These are phyloP conservation scores for Artemisia tridentata DNA, from an alignment of 129 eudicot species.

Conservation along the genomic window DNA sequence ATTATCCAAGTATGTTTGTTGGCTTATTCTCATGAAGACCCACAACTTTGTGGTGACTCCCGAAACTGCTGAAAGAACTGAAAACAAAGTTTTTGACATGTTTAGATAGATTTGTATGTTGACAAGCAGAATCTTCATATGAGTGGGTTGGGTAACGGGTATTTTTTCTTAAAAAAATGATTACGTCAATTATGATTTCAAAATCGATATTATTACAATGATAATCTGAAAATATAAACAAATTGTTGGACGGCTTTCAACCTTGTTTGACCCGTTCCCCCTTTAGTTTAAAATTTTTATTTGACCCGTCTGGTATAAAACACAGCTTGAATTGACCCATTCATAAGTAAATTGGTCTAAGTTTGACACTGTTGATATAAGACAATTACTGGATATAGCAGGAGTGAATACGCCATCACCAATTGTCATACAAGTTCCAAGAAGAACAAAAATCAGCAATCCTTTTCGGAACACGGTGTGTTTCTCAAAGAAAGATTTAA, in stretches of 20 bases:
- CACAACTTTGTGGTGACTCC: conserved; percentile 43
- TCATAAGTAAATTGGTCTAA: not conserved
- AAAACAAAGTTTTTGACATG: conserved; percentile 14
- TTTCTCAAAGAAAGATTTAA: conserved; percentile 56
- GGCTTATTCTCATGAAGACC: conserved; percentile 54
- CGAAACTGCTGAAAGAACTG: conserved; percentile 62
- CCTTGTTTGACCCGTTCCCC: not conserved
- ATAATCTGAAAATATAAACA: not conserved
- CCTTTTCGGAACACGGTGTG: conserved; percentile 43
- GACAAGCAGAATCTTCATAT: not conserved
- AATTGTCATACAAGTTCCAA: conserved; percentile 62
- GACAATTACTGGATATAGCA: conserved; percentile 56
- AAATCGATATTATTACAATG: not conserved
- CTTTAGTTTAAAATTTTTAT: not conserved
- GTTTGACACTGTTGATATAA: not conserved
- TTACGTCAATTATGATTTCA: not conserved
- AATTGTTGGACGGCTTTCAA: not conserved
- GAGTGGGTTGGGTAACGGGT: not conserved
- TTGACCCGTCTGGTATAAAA: not conserved
- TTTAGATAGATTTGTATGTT: not conserved
- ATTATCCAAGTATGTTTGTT: not conserved
- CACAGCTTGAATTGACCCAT: not conserved
- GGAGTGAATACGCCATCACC: conserved; percentile 65
- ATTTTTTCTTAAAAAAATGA: not conserved
- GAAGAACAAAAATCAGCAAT: conserved; percentile 44